phyloP scores from a whole-genome alignment of 2,329 filamentous ascomycete species.

The Calonectria honghensis region DNA sequence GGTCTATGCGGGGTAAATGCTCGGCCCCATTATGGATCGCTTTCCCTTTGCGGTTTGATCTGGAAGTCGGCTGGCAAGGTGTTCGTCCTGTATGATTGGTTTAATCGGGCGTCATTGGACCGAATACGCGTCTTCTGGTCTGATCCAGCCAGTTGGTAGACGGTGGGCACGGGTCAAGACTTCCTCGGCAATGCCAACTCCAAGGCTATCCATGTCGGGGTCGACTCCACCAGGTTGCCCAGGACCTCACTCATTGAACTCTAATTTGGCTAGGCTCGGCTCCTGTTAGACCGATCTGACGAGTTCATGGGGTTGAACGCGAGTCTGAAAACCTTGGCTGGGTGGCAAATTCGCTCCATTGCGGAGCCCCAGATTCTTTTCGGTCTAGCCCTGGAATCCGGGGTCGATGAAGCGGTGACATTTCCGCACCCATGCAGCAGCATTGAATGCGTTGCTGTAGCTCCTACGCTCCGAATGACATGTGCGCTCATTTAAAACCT shows the following conservation, averaged over 20 bases:
- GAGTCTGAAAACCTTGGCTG: neutral
- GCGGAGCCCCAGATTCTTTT: conserved; percentile 21
- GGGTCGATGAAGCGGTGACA: neutral
- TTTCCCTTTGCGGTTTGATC: neutral
- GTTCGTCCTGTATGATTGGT: neutral
- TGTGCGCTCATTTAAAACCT: neutral
- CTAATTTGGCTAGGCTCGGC: conserved; percentile 16
- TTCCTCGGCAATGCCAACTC: conserved; percentile 14
- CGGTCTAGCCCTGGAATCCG: neutral
- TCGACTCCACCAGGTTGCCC: neutral
- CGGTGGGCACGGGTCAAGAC: neutral
- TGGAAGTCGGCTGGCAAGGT: neutral
- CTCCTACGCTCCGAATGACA: neutral
- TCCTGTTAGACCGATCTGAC: conserved; percentile 12
- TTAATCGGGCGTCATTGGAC: conserved; percentile 4
- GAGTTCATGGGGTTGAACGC: conserved; percentile 14
- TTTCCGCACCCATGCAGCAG: too few relatives aligned
- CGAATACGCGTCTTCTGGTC: neutral
- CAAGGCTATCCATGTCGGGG: neutral
- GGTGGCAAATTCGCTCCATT: neutral
- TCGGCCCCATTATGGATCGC: neutral
- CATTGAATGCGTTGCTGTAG: neutral
- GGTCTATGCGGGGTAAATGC: conserved; percentile 20
- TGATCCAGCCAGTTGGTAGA: conserved; percentile 1
- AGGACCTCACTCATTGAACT: neutral